Base-by-base conservation (phyloP, 805 yeast species). In the Saturnispora gosingensis region DNA sequence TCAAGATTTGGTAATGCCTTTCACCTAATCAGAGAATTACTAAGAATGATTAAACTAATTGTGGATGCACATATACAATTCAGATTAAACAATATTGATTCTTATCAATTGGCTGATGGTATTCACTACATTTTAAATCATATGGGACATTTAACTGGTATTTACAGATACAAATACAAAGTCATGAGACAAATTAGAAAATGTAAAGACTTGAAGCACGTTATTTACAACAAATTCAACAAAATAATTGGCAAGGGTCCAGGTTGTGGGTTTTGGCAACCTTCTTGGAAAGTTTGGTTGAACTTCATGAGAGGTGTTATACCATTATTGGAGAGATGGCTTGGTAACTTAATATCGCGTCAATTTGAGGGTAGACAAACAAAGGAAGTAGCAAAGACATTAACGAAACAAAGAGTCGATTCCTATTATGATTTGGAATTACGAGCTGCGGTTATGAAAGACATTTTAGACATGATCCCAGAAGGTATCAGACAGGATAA, bases 241-340 rank as follows among this genome's bases (percentile, higher is more conserved):
- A 73, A 75, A 36, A 72, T 79, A n/a, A 85, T 93, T 25, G 97
- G 97, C 0, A 93, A 91, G 63, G 99, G 99, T 2, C 98, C 99
- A 1, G 99, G 99, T 0, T 87, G 96, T 71, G 99, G 99, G 1
- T 86, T 93, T 66, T 93, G 99, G 99, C 98, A 93, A 63, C 99
- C 99, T 0, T 87, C 97, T 1, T 93, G 98, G 99, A 73, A 97
- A 58, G 91, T 90, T 1, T 93, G 99, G 99, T 72, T 93, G 1
- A 85, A 82, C 49, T 91, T 91, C 67, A 68, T 93, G 70, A 75
- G 99, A 59, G 99, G 99, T 18, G 83, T 83, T 16, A 83, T 89
- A 24, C 99, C 99, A 0, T 67, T 93, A 48, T 70, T 93, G 16
- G 99, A 93, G 67, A 73, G 97, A 65, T 93, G 99, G 99, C 71